These are phyloP conservation scores for Trichoderma reesei DNA, from an alignment of 495 filamentous ascomycete genomes.

Conservation along the genomic window DNA sequence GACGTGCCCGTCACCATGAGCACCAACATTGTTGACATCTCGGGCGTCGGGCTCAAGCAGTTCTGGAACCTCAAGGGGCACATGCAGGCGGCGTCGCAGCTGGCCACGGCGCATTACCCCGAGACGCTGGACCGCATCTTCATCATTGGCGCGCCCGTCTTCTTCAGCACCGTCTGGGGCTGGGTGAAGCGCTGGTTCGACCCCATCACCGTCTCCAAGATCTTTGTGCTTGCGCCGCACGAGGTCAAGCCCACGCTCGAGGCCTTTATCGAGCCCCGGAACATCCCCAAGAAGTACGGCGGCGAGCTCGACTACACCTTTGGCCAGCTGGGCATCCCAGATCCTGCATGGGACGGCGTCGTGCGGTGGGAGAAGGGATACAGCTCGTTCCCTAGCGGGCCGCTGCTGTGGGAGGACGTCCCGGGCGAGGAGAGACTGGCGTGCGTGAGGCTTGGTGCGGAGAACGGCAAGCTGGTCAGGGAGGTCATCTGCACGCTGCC, in stretches of 20 bases:
- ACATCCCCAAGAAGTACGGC: slow-evolving; percentile 78
- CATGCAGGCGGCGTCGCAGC: slow-evolving; percentile 79
- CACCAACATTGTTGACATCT: slow-evolving; percentile 86
- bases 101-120: slow-evolving; percentile 88
- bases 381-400: slow-evolving; percentile 37
- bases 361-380: slow-evolving; percentile 38
- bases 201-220: slow-evolving; percentile 84
- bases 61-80: slow-evolving; percentile 88
- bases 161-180: slow-evolving; percentile 89
- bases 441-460: slow-evolving; percentile 36
- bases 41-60: slow-evolving; percentile 72
- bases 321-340: slow-evolving; percentile 59
- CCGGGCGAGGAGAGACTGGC: slow-evolving; percentile 33
- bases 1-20: slow-evolving; percentile 73
- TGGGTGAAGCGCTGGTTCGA: slow-evolving; percentile 97
- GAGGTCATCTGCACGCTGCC: slow-evolving; percentile 37
- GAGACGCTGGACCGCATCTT: slow-evolving; percentile 84
- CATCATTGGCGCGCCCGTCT: slow-evolving; percentile 79
- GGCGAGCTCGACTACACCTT: slow-evolving; percentile 74
- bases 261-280: slow-evolving; percentile 66
- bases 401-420: slow-evolving; percentile 37
- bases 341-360: slow-evolving; percentile 46
- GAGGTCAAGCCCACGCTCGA: slow-evolving; percentile 66
- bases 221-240: slow-evolving; percentile 66
- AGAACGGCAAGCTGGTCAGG: slow-evolving; percentile 24